Conservation (phyloP, 2,329 filamentous ascomycete species). For the Esteya vermicola region DNA sequence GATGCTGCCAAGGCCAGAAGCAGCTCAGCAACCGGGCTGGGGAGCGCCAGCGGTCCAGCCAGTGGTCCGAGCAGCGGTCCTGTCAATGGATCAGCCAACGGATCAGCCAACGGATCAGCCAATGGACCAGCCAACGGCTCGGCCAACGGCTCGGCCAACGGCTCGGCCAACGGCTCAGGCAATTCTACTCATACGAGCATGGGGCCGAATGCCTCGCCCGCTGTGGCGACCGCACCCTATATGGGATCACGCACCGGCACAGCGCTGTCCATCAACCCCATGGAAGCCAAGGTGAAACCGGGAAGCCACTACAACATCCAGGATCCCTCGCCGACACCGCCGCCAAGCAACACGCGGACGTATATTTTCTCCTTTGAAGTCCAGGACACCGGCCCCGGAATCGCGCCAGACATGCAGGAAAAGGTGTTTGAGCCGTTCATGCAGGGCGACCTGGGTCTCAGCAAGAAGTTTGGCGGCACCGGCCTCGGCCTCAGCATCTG, state of each 20-base stretch:
- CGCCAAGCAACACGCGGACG: slow-evolving; percentile 48
- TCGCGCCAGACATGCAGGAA: slow-evolving; percentile 61
- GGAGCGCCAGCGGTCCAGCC: too few species aligned
- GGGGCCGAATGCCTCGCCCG: slow-evolving; percentile 11
- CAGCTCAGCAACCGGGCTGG: too few species aligned
- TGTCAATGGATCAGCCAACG: slow-evolving; percentile 36
- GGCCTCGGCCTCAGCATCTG: slow-evolving; percentile 82
- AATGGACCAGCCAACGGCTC: slow-evolving; percentile 6
- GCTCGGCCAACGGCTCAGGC: slow-evolving; percentile 4
- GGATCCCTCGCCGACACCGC: slow-evolving; percentile 44
- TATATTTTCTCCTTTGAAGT: slow-evolving; percentile 79
- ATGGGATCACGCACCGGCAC: slow-evolving; percentile 27
- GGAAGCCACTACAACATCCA: slow-evolving; percentile 30
- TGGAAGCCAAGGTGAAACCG: slow-evolving; percentile 35
- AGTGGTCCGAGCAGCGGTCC: too few species aligned
- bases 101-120: slow-evolving; percentile 9
- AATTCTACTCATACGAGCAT: too few species aligned
- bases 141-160: slow-evolving; percentile 9
- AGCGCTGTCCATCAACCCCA: slow-evolving; percentile 47
- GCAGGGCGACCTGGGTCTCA: slow-evolving; percentile 78
- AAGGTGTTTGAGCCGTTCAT: slow-evolving; percentile 91
- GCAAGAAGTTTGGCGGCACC: slow-evolving; percentile 81
- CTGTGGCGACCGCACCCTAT: slow-evolving; percentile 8
- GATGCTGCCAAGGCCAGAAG: too few species aligned
- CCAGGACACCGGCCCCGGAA: slow-evolving; percentile 76